Evolutionary conservation across 2,329 filamentous ascomycete genomes (phyloP), one percentile per base, ranked within the genome.

Genomic region (Xylariaceae sp.): DNA sequence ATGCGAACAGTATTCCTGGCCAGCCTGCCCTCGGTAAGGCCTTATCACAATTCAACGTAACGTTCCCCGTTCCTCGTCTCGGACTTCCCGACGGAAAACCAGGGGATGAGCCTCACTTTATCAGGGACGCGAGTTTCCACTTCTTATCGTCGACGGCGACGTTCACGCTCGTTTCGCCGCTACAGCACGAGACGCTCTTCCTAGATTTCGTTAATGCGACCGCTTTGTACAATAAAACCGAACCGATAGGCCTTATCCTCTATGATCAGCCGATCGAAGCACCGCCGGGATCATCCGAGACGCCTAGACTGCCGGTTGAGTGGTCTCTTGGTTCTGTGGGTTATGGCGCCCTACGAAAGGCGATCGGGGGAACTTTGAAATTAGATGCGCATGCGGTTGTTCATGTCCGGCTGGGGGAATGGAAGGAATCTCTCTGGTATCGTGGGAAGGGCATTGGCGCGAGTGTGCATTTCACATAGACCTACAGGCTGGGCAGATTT

Each of bases 81-180:
- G 77, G 77, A 1, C 74, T 84, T 1, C 87, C 86, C 13, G 80
- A 80, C 23, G 74, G 76, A 23, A 74, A 77, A 11, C 74, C 75
- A 9, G 74, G 79, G 45, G 74, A 77, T 23, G 75, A 75, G 34
- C 75, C 82, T 0, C 85, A 85, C 64, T 97, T 97, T 72, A 91
- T 99, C 67, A 84, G 88, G 71, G 87, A 90, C 67, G 90, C 92
- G 9, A 93, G 87, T 5, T 87, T 99, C 74, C 92, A 97, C 75
- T 75, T 97, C 55, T 81, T 94, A 63, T 89, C 90, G 13, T 96
- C 91, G 0, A 92, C 91, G 0, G 93, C 93, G 2, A 85, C 88
- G 0, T 97, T 99, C 73, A 86, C 84, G 0, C 80, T 97, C 18
- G 81, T 87, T 45, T 97, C 92, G 0, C 94, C 94, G 0, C 78